Evolutionary conservation across 179 eudicot genomes (phyloP).

Genomic region (Amaranthus tricolor): DNA sequence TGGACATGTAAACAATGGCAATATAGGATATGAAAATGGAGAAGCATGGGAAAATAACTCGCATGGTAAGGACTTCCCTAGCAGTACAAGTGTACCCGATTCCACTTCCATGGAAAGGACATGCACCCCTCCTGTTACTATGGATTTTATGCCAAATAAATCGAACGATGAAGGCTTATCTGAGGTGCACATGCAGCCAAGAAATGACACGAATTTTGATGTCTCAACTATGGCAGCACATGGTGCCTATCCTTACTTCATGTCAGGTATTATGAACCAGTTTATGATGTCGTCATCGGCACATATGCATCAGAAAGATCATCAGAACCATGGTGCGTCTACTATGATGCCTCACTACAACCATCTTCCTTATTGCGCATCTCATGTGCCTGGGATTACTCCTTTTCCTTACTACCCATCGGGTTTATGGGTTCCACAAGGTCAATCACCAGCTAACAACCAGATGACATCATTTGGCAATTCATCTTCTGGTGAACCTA

Average conservation of each 20-base stretch:
- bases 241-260: conserved; percentile 59
- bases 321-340: conserved; percentile 39
- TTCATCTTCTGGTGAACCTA: conserved; percentile 42
- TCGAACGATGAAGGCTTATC: conserved; percentile 46
- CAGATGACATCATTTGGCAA: conserved; percentile 58
- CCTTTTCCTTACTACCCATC: conserved; percentile 67
- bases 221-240: conserved; percentile 44
- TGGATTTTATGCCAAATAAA: conserved; percentile 41
- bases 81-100: conserved; percentile 53
- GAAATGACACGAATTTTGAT: conserved; percentile 46
- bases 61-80: conserved; percentile 51
- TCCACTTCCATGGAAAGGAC: conserved; percentile 62
- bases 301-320: conserved; percentile 48
- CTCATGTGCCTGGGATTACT: conserved; percentile 58
- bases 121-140: conserved; percentile 47
- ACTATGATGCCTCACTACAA: conserved; percentile 48
- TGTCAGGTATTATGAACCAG: conserved; percentile 78
- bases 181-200: conserved; percentile 43
- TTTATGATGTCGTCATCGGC: conserved; percentile 55
- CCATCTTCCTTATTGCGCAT: conserved; percentile 53
- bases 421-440: conserved; percentile 56
- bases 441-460: conserved; percentile 61
- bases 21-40: conserved; percentile 28
- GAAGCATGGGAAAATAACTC: conserved; percentile 41
- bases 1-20: conserved; percentile 27